Evolutionary conservation across 768 basidiomycete genomes (phyloP).

Genomic region (Mycena crocata): DNA sequence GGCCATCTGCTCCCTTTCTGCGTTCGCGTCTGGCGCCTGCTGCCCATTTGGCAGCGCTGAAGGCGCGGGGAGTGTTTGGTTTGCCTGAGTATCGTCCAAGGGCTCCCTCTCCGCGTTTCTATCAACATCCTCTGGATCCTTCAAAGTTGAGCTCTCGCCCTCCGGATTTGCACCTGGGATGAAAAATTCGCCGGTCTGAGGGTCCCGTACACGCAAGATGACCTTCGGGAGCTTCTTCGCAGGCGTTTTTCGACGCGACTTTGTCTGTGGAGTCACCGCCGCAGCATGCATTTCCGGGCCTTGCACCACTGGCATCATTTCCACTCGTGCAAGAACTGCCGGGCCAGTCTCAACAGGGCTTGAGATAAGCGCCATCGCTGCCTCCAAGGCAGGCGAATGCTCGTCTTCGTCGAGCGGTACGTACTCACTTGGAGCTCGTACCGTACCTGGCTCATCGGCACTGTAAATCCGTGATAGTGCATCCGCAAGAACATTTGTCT

Average conservation of each 20-base stretch:
- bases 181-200: background rate
- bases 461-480: conserved; percentile 39
- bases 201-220: conserved; percentile 7
- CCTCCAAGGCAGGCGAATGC: background rate
- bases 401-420: background rate
- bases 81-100: background rate
- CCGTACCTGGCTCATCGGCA: conserved; percentile 18
- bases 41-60: too few relatives aligned
- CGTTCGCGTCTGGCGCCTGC: background rate
- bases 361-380: background rate
- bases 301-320: background rate
- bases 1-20: too few relatives aligned
- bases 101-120: background rate
- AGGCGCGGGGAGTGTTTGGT: background rate
- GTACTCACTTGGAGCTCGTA: conserved; percentile 16
- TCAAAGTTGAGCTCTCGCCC: background rate
- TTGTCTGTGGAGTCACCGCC: background rate
- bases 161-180: background rate
- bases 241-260: background rate
- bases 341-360: conserved; percentile 6
- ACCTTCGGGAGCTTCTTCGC: background rate
- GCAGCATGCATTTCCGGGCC: background rate
- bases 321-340: background rate
- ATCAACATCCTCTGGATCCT: too few relatives aligned
- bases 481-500: conserved; percentile 47